These are phyloP conservation scores for Pleurotus cornucopiae DNA, from an alignment of 768 basidiomycete genomes.

Conservation along the genomic window DNA sequence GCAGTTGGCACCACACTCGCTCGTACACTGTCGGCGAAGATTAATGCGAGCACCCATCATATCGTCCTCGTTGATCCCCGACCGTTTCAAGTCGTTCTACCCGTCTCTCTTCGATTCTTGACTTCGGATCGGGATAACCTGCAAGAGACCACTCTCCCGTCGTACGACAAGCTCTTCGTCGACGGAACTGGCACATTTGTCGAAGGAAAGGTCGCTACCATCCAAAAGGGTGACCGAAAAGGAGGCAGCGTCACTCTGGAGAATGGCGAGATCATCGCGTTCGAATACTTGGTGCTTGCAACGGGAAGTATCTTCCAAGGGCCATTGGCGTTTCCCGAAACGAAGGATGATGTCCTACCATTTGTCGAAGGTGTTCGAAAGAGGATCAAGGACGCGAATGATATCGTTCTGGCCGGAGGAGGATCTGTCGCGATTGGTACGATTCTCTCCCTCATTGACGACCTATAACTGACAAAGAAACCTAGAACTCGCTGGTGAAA, in stretches of 20 bases:
- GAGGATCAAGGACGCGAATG: conserved; percentile 28
- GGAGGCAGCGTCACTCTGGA: conserved; percentile 45
- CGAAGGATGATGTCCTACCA: conserved; percentile 17
- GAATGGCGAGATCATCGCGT: conserved; percentile 38
- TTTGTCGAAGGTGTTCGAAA: conserved; percentile 14
- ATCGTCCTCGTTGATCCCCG: conserved; percentile 52
- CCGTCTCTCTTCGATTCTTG: conserved; percentile 48
- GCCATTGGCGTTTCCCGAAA: conserved; percentile 25
- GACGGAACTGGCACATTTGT: conserved; percentile 42
- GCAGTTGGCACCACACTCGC: conserved; percentile 41
- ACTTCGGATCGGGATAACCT: conserved; percentile 38
- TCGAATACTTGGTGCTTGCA: conserved; percentile 52
- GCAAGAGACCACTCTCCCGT: conserved; percentile 43
- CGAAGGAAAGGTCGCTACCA: conserved; percentile 24
- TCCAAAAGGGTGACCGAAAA: conserved; percentile 28
- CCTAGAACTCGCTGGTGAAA: conserved; percentile 38
- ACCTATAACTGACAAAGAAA: conserved; percentile 3
- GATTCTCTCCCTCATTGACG: conserved; percentile 7
- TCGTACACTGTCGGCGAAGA: conserved; percentile 42
- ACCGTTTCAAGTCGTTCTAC: conserved; percentile 45
- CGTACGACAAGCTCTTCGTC: conserved; percentile 45
- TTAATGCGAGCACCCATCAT: conserved; percentile 43
- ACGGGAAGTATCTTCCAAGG: conserved; percentile 49
- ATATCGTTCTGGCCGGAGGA: conserved; percentile 36
- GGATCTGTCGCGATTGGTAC: conserved; percentile 32